Conservation (phyloP, 2,329 filamentous ascomycete genomes). For the Hypoxylon sp. region DNA sequence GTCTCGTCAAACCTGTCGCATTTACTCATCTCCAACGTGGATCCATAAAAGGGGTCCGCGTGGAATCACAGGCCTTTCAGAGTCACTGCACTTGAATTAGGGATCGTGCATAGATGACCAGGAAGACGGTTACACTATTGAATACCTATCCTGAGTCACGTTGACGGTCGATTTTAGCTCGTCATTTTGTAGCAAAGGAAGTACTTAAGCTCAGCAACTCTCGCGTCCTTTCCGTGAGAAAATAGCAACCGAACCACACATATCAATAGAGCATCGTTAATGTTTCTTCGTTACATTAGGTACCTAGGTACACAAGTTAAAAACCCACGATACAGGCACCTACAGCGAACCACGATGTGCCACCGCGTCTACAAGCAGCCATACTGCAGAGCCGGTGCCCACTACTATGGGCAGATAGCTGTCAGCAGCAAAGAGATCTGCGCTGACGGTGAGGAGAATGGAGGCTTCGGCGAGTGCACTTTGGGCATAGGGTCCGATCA, state of each 20-base stretch:
- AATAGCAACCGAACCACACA: not conserved
- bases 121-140: not conserved
- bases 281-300: no score
- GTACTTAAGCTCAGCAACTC: not conserved
- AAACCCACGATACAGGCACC: not conserved
- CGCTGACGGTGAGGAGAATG: not conserved
- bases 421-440: not conserved
- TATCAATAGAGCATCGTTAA: not conserved
- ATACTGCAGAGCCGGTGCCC: not conserved
- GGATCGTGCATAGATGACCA: not conserved
- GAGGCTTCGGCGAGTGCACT: not conserved
- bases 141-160: not conserved
- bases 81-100: not conserved
- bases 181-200: not conserved
- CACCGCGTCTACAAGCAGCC: not conserved
- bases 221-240: not conserved
- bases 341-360: not conserved
- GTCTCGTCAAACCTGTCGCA: no score
- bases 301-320: not conserved
- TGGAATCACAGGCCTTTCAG: not conserved
- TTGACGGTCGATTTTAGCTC: not conserved
- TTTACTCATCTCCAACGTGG: not conserved
- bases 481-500: not conserved
- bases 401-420: not conserved
- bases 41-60: not conserved